Conservation (phyloP, 495 filamentous ascomycete species). For the Penicillium nucicola region DNA sequence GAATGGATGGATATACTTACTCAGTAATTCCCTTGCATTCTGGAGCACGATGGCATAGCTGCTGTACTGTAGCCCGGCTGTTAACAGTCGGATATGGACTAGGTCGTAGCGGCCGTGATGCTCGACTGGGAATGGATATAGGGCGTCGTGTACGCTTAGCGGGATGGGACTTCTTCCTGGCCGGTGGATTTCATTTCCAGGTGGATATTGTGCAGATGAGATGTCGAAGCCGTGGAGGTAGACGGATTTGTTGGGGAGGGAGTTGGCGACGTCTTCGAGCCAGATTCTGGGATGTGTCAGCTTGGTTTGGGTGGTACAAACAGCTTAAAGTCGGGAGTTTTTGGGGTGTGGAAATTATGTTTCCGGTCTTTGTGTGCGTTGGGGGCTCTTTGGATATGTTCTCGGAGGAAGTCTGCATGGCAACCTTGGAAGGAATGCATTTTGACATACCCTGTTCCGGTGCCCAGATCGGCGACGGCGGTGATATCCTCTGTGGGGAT, state of each 20-base stretch:
- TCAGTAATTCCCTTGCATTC: constrained; percentile 28
- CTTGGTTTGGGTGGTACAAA: not conserved
- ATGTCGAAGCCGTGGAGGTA: constrained; percentile 39
- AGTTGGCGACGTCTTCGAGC: constrained; percentile 17
- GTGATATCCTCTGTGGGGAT: constrained; percentile 20
- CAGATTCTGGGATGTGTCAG: constrained; percentile 16
- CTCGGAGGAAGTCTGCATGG: too few relatives aligned
- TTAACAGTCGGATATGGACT: constrained; percentile 32
- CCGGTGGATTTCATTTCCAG: not conserved
- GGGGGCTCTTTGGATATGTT: too few relatives aligned
- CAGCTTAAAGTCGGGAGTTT: too few relatives aligned
- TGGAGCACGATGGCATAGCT: constrained; percentile 17
- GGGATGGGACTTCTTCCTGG: constrained; percentile 3
- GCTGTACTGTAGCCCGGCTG: constrained; percentile 19
- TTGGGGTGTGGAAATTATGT: too few relatives aligned
- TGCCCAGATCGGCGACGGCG: constrained; percentile 34
- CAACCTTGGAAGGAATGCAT: not conserved
- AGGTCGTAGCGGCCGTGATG: constrained; percentile 31
- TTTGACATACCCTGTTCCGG: constrained; percentile 40
- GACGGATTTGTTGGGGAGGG: constrained; percentile 7
- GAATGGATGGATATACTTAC: constrained; percentile 25
- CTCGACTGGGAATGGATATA: constrained; percentile 26
- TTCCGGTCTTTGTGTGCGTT: too few relatives aligned
- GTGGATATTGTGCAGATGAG: constrained; percentile 29
- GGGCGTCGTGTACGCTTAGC: constrained; percentile 27